A percentile compares a stretch with the other conserved stretches of the same genome.
These are phyloP conservation scores for Aspergillus diversus DNA, from an alignment of 495 filamentous ascomycete genomes.

Conservation along the genomic window DNA sequence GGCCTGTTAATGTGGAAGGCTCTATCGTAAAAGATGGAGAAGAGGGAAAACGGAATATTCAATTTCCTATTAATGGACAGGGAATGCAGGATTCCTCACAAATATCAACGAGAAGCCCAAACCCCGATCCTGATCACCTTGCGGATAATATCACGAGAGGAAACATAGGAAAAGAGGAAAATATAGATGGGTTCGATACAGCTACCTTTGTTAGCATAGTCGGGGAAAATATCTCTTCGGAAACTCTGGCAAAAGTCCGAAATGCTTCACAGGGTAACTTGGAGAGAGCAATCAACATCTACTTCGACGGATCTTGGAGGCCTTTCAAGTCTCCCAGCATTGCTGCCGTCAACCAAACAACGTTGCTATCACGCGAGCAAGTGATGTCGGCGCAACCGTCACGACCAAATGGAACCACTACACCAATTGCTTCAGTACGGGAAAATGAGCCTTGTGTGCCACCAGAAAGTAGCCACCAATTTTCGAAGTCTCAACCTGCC, in stretches of 20 bases:
- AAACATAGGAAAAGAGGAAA: background rate
- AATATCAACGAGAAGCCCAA: too few species aligned
- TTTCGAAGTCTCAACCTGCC: constrained; percentile 53
- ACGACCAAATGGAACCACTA: background rate
- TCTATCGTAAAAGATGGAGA: background rate
- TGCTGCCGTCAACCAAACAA: constrained; percentile 17
- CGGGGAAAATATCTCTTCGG: constrained; percentile 61
- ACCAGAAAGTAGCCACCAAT: constrained; percentile 14
- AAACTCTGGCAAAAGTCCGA: constrained; percentile 55
- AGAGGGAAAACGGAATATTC: background rate
- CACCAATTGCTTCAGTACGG: background rate
- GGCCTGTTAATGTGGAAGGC: background rate
- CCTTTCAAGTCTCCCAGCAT: constrained; percentile 63
- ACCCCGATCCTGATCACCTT: too few species aligned
- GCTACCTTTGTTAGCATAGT: constrained; percentile 71
- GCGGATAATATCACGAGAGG: too few species aligned
- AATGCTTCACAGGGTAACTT: constrained; percentile 64
- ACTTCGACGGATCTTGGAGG: constrained; percentile 93
- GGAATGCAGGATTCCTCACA: too few species aligned
- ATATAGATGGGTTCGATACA: constrained; percentile 61
- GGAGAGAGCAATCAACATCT: constrained; percentile 78
- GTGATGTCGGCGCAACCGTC: constrained; percentile 14
- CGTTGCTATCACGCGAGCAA: constrained; percentile 21
- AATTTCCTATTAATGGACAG: background rate
- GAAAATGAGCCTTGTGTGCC: constrained; percentile 5